Percentiles rank a stretch among this genome's conserved stretches.
These are phyloP conservation scores for Pichia terricola DNA, from an alignment of 1,139 yeast genomes.

Conservation along the genomic window DNA sequence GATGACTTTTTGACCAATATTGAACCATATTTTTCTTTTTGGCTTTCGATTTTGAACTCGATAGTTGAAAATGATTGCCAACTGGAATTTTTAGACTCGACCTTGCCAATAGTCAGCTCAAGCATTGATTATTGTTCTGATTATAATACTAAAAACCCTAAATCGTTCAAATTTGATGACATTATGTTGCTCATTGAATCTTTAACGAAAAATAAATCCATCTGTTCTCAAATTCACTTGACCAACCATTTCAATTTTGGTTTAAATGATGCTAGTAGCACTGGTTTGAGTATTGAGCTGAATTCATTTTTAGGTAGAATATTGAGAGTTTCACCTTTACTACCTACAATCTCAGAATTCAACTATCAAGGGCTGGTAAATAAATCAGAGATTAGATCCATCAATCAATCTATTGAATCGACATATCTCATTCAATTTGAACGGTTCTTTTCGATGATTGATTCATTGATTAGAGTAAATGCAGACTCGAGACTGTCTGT, in stretches of 20 bases:
- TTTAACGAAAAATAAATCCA: slow-evolving; percentile 50
- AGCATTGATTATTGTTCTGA: slow-evolving; percentile 21
- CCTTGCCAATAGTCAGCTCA: slow-evolving; percentile 39
- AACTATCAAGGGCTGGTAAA: slow-evolving; percentile 36
- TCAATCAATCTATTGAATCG: slow-evolving; percentile 47
- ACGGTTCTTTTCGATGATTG: slow-evolving; percentile 57
- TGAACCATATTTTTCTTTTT: slow-evolving; percentile 40
- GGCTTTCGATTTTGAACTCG: slow-evolving; percentile 47
- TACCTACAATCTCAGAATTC: slow-evolving; percentile 38
- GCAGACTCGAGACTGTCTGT: slow-evolving; percentile 51
- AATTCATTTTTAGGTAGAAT: slow-evolving; percentile 70
- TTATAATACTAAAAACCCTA: slow-evolving; percentile 14
- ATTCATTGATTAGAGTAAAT: slow-evolving; percentile 73
- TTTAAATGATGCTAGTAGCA: slow-evolving; percentile 29
- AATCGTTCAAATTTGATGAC: slow-evolving; percentile 32
- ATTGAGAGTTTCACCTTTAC: slow-evolving; percentile 65
- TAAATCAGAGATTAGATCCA: slow-evolving; percentile 35
- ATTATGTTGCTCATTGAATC: slow-evolving; percentile 48
- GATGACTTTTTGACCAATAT: slow-evolving; percentile 39
- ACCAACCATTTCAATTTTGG: slow-evolving; percentile 40
- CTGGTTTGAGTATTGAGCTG: slow-evolving; percentile 46
- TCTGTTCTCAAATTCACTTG: slow-evolving; percentile 52
- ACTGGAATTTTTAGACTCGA: slow-evolving; percentile 46
- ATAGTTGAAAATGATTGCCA: slow-evolving; percentile 60
- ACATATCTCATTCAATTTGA: slow-evolving; percentile 50